phyloP scores from a whole-genome alignment of 2,329 filamentous ascomycete genomes.

The Aspergillaceae sp. region DNA sequence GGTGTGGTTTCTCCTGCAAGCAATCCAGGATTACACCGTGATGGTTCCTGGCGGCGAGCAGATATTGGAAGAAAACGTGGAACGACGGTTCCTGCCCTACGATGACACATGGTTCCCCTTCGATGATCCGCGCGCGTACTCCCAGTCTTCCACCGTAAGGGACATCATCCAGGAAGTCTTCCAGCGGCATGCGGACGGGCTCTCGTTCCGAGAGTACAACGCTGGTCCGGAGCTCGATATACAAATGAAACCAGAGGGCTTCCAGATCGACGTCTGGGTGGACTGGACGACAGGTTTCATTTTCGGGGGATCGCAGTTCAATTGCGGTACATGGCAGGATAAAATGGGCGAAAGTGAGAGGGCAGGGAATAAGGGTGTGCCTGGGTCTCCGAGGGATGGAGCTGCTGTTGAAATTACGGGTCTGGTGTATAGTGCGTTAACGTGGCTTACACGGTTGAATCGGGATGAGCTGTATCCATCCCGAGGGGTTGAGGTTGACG shows the following conservation, averaged over 20 bases:
- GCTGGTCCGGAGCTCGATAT: slow-evolving; percentile 79
- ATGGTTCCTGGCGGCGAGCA: slow-evolving; percentile 68
- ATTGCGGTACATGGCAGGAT: slow-evolving; percentile 99
- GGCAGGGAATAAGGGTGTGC: slow-evolving; percentile 84
- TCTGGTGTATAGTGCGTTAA: slow-evolving; percentile 78
- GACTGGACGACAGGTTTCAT: slow-evolving; percentile 89
- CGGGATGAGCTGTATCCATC: slow-evolving; percentile 63
- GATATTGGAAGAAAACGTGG: slow-evolving; percentile 67
- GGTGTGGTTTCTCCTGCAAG: slow-evolving; percentile 95
- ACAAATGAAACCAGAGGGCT: slow-evolving; percentile 88
- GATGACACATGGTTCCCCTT: slow-evolving; percentile 89
- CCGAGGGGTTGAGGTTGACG: slow-evolving; percentile 61
- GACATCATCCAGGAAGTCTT: slow-evolving; percentile 90
- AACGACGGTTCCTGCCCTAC: slow-evolving; percentile 82
- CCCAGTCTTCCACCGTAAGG: slow-evolving; percentile 68
- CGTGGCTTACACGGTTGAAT: slow-evolving; percentile 65
- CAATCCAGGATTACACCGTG: slow-evolving; percentile 83
- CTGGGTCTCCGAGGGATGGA: slow-evolving; percentile 92
- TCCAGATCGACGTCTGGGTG: slow-evolving; percentile 81
- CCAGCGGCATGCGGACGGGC: slow-evolving; percentile 79
- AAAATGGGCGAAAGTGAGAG: slow-evolving; percentile 98
- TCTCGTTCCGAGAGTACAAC: slow-evolving; percentile 91
- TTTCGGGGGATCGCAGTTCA: slow-evolving; percentile 86
- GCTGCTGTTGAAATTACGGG: slow-evolving; percentile 93
- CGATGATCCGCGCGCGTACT: slow-evolving; percentile 78